Percentiles rank a stretch among this genome's conserved stretches.
Evolutionary conservation across 257 asterid genomes (phyloP).

Genomic region (Solanum medicagineum): DNA sequence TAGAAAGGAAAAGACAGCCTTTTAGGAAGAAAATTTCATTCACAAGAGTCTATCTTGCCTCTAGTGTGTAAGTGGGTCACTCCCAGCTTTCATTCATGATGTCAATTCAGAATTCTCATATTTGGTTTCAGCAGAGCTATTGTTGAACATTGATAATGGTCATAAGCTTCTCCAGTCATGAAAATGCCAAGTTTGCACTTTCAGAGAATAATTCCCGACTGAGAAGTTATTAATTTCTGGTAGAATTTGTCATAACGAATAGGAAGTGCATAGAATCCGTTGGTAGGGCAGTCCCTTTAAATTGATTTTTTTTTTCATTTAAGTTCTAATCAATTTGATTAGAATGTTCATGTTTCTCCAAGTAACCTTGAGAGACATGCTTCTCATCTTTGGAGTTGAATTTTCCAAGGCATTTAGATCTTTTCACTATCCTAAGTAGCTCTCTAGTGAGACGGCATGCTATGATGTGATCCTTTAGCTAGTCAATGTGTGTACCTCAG

Average conservation of each 20-base stretch:
- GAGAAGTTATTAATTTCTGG: background rate
- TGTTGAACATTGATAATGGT: background rate
- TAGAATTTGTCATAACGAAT: background rate
- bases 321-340: background rate
- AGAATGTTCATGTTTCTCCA: background rate
- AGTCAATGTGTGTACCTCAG: background rate
- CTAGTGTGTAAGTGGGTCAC: background rate
- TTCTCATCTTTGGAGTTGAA: background rate
- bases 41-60: background rate
- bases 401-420: background rate
- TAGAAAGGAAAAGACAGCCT: background rate
- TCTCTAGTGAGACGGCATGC: background rate
- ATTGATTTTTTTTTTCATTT: background rate
- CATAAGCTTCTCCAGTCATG: background rate
- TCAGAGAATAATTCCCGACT: background rate
- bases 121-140: background rate
- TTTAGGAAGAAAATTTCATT: background rate
- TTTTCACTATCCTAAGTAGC: background rate
- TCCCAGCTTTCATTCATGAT: background rate
- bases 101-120: background rate
- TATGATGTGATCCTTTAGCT: background rate
- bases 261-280: background rate
- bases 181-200: background rate
- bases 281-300: background rate
- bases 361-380: background rate